Base-by-base conservation (phyloP, 768 basidiomycete genomes). In the Jaapia argillacea region DNA sequence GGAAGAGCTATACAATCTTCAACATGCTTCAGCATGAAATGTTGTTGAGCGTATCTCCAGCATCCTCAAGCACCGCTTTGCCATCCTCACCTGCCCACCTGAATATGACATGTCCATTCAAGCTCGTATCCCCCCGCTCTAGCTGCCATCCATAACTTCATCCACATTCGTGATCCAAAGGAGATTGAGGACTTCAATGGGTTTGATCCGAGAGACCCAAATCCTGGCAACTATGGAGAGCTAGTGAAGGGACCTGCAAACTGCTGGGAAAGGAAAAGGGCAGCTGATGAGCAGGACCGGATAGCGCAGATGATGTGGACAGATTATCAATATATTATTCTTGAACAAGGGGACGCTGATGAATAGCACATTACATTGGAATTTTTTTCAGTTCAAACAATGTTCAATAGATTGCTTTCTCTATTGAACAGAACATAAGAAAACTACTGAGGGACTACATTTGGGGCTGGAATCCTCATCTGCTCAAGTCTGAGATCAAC, bases 81-180 rank as follows among this genome's bases (percentile, higher is more conserved):
- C 26, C 10, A 36, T 50, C 21, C 28, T 51, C 14, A 24, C 52
- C 44, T 7, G 2, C 21, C 31, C 46, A 13, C 54, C 51, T 5
- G 42, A 57, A 21, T 64, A 50, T 45, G 2, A 23, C 23, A 51
- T 64, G 45, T 26, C 42, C 2, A 50, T 52, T 10, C 62, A 67
- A 45, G 58, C 56, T 5, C 45, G 48, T 1, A 45, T 67, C 25
- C 51, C 52, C 40, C 50, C n/a, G 60, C 60, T 4, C 46, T 63
- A 31, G 47, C 45, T 36, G 56, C 49, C 1, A 22, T 63, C 10
- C 60, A 64, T 50, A 66, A 67, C 46, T 59, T 67, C 42, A 62
- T 63, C 28, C 41, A 44, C 0, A 44, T 41, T 2, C 48, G 60
- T 50, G 62, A 66, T 42, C 53, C 54, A 1, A 42, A 44, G 2